Evolutionary conservation across 208 protist species (phyloP), one percentile per base, ranked within the genome.

Genomic region (Crithidia bombi): DNA sequence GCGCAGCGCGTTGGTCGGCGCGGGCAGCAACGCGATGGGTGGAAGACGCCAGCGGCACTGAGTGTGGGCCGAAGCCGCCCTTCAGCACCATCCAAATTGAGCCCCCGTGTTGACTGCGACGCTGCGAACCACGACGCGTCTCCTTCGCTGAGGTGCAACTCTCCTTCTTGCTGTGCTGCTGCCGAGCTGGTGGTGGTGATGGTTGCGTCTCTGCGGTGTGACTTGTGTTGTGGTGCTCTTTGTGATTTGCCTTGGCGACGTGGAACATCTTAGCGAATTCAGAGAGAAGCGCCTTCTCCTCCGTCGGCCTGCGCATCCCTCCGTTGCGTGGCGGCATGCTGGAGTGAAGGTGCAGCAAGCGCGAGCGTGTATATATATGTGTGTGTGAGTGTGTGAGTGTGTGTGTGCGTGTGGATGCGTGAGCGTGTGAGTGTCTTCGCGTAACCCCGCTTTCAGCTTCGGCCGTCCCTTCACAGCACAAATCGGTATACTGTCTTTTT

Each of bases 1-100:
- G 79, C 9, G 67, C n/a, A 0, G 69, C 73, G 12, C 87, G 87
- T 39, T 41, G 26, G 2, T 32, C 4, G 0, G 77, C 75, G 19
- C 70, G 72, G 7, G 19, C 12, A 10, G 33, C 39, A 0, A 81
- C 69, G 21, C 11, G 2, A 1, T 4, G 6, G 0, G 26, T 19
- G 25, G 80, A 38, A 1, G 67, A 17, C 1, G 68, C 50, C 5
- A 59, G 63, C 12, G 87, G 87, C 10, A 90, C 82, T 3, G 38
- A 54, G 38, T 25, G 38, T 1, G 58, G 51, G 23, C 71, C 33
- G 64, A 95, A 93, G 39, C 85, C 85, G 28, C 90, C 90, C 54
- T 95, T 95, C 35, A 95, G 59, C n/a, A 86, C 64, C 23, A 95
- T 83, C 88, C 90, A 95, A 10, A 95, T 65, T 0, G 83, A 85